These are phyloP conservation scores for Blastobotrys americana DNA, from an alignment of 805 yeast species.

Conservation along the genomic window DNA sequence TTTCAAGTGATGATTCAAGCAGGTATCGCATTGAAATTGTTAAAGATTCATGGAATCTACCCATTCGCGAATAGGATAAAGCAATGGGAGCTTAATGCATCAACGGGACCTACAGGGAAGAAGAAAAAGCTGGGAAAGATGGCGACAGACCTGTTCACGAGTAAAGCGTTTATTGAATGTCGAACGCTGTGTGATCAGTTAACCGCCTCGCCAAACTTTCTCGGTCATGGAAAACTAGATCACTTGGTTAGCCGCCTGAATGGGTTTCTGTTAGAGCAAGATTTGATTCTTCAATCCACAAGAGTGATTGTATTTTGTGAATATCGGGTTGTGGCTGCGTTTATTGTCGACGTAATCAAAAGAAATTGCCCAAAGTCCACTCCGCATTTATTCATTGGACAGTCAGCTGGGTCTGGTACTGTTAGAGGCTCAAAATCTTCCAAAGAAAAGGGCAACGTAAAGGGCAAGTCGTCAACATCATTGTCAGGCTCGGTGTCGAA, in stretches of 20 bases:
- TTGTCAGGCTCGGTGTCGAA: background rate
- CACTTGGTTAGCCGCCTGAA: slow-evolving; percentile 49
- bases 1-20: slow-evolving; percentile 58
- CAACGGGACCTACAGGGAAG: slow-evolving; percentile 13
- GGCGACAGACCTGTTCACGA: slow-evolving; percentile 54
- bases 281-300: slow-evolving; percentile 26
- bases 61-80: slow-evolving; percentile 61
- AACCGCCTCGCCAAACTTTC: slow-evolving; percentile 34
- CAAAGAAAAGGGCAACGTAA: slow-evolving; percentile 16
- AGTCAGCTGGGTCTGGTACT: slow-evolving; percentile 26
- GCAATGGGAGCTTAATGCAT: slow-evolving; percentile 40
- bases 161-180: slow-evolving; percentile 41
- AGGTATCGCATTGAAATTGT: slow-evolving; percentile 45
- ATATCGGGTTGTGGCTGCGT: slow-evolving; percentile 82
- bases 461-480: background rate
- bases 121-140: slow-evolving; percentile 46
- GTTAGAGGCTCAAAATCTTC: slow-evolving; percentile 14
- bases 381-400: slow-evolving; percentile 92
- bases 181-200: slow-evolving; percentile 40
- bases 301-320: slow-evolving; percentile 87
- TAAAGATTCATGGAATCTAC: slow-evolving; percentile 74
- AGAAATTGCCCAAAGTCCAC: slow-evolving; percentile 33
- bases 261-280: slow-evolving; percentile 42
- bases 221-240: slow-evolving; percentile 70
- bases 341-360: slow-evolving; percentile 55